A percentile compares a stretch with the other conserved stretches of the same genome.
Conservation (phyloP, 345 rosid genomes). For the Rhizophora mangle region DNA sequence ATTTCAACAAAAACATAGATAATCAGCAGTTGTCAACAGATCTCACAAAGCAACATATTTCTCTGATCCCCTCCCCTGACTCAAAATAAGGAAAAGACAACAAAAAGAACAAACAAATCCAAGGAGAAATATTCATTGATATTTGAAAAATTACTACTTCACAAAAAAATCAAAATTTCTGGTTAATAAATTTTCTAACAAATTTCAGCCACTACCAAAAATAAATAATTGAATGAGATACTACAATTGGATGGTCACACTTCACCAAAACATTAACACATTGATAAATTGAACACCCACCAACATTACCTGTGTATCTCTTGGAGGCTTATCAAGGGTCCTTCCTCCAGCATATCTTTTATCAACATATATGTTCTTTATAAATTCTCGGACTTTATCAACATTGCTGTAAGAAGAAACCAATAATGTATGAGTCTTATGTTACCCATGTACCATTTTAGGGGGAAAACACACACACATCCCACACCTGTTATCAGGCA, state of each 20-base stretch:
- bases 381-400: constrained; percentile 76
- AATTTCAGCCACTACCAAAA: no score
- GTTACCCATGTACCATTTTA: constrained; percentile 7
- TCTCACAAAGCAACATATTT: not conserved
- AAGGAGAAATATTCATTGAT: no score
- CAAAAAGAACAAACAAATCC: no score
- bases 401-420: constrained; percentile 56
- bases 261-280: not conserved
- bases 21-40: not conserved
- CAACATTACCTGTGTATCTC: constrained; percentile 62
- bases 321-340: constrained; percentile 63
- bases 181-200: no score
- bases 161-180: no score
- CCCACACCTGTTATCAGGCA: constrained; percentile 78
- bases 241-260: not conserved
- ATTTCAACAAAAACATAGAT: constrained; percentile 5
- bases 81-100: not conserved
- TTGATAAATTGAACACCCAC: not conserved
- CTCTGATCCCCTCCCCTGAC: not conserved
- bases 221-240: not conserved
- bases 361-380: constrained; percentile 77
- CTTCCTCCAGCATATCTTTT: constrained; percentile 71
- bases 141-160: no score
- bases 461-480: constrained; percentile 5
- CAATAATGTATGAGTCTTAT: constrained; percentile 7